phyloP scores from a whole-genome alignment of 2,329 filamentous ascomycete species.

The Curvularia verruculosa region DNA sequence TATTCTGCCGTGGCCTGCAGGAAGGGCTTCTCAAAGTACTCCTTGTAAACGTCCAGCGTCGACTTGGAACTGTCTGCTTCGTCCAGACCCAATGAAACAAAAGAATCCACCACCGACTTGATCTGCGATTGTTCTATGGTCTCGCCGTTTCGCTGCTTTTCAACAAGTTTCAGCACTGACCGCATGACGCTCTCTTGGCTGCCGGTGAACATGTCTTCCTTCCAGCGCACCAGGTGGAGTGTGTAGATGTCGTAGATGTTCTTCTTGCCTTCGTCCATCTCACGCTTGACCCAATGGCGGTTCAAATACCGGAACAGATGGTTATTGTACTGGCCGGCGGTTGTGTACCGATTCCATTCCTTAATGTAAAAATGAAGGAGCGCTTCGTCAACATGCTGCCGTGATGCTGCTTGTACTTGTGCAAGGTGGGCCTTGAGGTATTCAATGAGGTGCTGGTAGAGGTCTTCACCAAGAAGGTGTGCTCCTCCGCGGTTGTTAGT shows the following conservation, averaged over 20 bases:
- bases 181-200: constrained; percentile 92
- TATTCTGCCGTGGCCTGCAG: constrained; percentile 81
- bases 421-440: constrained; percentile 82
- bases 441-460: constrained; percentile 87
- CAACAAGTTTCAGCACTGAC: constrained; percentile 90
- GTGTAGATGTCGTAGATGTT: constrained; percentile 98
- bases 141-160: constrained; percentile 96
- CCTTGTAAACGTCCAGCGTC: constrained; percentile 92
- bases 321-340: constrained; percentile 95
- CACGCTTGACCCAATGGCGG: constrained; percentile 97
- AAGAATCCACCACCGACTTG: constrained; percentile 95
- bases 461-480: constrained; percentile 91
- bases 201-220: constrained; percentile 82
- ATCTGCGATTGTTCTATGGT: constrained; percentile 97
- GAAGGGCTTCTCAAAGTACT: constrained; percentile 92
- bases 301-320: constrained; percentile 97
- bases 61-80: constrained; percentile 92
- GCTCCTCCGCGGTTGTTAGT: constrained; percentile 79
- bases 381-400: constrained; percentile 85
- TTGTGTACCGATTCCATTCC: constrained; percentile 96
- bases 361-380: constrained; percentile 91
- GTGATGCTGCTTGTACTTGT: constrained; percentile 73
- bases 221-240: constrained; percentile 93
- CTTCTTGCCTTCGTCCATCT: constrained; percentile 99
- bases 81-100: constrained; percentile 90